Percentiles rank a stretch among this genome's conserved stretches.
Conservation (phyloP, 2,329 filamentous ascomycete genomes). For the Sphaerostilbella broomeana region DNA sequence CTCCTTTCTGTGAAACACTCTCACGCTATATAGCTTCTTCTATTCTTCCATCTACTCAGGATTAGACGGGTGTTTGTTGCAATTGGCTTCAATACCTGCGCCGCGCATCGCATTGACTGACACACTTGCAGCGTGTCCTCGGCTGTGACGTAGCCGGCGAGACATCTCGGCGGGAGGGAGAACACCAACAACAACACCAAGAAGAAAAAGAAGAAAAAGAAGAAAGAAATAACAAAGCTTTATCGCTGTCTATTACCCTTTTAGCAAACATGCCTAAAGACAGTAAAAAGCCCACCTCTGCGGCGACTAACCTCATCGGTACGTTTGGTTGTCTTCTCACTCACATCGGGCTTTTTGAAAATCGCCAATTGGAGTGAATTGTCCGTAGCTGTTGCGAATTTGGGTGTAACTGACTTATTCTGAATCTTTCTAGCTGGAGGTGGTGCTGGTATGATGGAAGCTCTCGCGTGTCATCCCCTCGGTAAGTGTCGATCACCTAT, state of each 20-base stretch:
- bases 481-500: constrained; percentile 56
- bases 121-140: no score
- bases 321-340: constrained; percentile 26
- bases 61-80: no score
- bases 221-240: no score
- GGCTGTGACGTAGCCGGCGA: no score
- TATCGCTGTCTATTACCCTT: no score
- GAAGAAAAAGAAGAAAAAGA: not conserved
- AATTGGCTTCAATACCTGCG: no score
- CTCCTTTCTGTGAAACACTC: constrained; percentile 1
- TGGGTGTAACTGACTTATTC: constrained; percentile 10
- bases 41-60: no score
- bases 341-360: not conserved
- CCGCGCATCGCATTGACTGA: no score
- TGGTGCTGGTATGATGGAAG: constrained; percentile 99
- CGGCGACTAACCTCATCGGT: constrained; percentile 89
- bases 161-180: no score
- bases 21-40: not conserved
- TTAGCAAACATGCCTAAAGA: constrained; percentile 28
- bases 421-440: constrained; percentile 65
- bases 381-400: constrained; percentile 14
- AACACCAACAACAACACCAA: no score
- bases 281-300: constrained; percentile 69
- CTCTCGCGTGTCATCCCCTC: constrained; percentile 88
- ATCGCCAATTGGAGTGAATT: no score